Conservation (phyloP, 306 rosid species). For the Ceratonia siliqua region DNA sequence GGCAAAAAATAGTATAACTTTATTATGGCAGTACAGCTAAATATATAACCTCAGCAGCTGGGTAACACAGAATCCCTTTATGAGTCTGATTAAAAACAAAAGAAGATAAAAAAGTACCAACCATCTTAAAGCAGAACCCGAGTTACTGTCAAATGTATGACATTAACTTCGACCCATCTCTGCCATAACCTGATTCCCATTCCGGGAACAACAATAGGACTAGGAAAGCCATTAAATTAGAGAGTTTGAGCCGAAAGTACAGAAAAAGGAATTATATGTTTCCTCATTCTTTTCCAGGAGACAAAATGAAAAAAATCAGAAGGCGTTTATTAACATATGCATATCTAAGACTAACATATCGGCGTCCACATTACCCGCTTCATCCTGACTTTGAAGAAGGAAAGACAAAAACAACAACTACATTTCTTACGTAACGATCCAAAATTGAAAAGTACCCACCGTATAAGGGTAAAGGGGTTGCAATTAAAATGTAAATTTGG, state of each 20-base stretch:
- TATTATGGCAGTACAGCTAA: not conserved
- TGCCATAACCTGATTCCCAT: not conserved
- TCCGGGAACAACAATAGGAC: not conserved
- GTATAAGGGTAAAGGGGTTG: not conserved
- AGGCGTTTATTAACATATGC: not conserved
- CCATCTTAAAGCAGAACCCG: not conserved
- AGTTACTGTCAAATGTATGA: not conserved
- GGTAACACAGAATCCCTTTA: not conserved
- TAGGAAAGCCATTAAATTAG: not conserved
- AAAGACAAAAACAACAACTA: not conserved
- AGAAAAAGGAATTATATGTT: not conserved
- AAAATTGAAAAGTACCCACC: not conserved
- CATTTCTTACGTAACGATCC: not conserved
- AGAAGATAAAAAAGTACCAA: not conserved
- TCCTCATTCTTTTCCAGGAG: not conserved
- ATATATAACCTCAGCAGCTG: not conserved
- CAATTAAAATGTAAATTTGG: not conserved
- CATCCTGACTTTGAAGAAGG: not conserved
- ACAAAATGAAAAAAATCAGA: not conserved
- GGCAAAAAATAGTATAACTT: not conserved
- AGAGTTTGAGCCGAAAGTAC: not conserved
- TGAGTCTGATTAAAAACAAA: not conserved
- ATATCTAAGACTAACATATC: not conserved
- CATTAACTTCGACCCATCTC: not conserved
- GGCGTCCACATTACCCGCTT: not conserved